Conservation (phyloP, 805 yeast genomes). For the Pichia ethanolica region DNA sequence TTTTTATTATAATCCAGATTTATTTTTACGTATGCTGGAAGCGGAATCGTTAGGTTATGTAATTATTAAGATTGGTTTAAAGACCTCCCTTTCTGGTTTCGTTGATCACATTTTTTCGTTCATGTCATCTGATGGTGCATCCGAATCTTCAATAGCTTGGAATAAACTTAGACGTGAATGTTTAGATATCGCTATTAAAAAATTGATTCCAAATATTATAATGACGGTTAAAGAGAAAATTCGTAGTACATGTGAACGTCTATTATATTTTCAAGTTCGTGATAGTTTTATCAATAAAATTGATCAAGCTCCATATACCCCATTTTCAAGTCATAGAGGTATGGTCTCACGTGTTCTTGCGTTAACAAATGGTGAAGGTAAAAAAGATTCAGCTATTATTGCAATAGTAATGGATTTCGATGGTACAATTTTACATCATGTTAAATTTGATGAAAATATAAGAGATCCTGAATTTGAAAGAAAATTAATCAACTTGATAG, state of each 20-base stretch:
- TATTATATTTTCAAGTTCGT: constrained; percentile 64
- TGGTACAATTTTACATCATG: constrained; percentile 69
- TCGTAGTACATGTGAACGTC: constrained; percentile 65
- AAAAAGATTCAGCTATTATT: constrained; percentile 75
- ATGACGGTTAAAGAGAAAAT: constrained; percentile 77
- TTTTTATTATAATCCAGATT: constrained; percentile 66
- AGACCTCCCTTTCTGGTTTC: constrained; percentile 34
- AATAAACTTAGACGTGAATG: constrained; percentile 63
- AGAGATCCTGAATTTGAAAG: constrained; percentile 57
- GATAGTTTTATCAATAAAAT: constrained; percentile 59
- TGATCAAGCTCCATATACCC: constrained; percentile 91
- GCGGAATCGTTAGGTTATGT: constrained; percentile 80
- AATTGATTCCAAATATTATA: constrained; percentile 58
- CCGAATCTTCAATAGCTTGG: constrained; percentile 75
- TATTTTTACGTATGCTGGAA: constrained; percentile 80
- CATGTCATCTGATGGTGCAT: constrained; percentile 69
- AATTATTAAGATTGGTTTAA: constrained; percentile 53
- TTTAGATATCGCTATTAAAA: constrained; percentile 58
- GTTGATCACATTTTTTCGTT: constrained; percentile 45
- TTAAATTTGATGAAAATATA: constrained; percentile 73
- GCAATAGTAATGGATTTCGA: constrained; percentile 73
- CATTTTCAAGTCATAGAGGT: constrained; percentile 69
- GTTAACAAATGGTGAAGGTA: constrained; percentile 81
- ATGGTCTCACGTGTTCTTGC: constrained; percentile 81
- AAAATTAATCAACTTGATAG: constrained; percentile 52